Evolutionary conservation across 768 basidiomycete species (phyloP).

Genomic region (Serendipita sp.): DNA sequence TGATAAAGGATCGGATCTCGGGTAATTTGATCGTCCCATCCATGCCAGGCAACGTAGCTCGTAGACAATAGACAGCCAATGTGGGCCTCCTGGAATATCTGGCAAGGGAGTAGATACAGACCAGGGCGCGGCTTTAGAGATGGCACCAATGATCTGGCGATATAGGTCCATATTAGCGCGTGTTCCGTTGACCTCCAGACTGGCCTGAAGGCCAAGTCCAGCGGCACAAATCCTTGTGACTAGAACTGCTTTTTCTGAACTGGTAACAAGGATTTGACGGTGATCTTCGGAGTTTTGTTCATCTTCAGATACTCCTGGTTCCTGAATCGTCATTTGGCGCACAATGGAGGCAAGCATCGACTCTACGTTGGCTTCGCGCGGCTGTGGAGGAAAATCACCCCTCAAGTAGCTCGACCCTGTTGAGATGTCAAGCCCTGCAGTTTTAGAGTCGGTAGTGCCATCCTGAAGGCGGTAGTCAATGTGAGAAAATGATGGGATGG

Average conservation of each 20-base stretch:
- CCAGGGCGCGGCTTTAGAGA: conserved; percentile 19
- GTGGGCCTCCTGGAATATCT: conserved; percentile 39
- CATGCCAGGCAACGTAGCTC: conserved; percentile 48
- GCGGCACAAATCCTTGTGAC: not conserved
- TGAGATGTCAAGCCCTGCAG: not conserved
- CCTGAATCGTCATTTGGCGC: no score
- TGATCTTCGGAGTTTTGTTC: no score
- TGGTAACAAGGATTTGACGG: no score
- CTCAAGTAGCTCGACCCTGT: not conserved
- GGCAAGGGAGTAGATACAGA: conserved; percentile 24
- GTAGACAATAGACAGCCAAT: conserved; percentile 47
- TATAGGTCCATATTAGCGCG: conserved; percentile 44
- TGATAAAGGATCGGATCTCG: conserved; percentile 20
- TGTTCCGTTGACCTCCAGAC: conserved; percentile 49
- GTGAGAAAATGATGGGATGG: not conserved
- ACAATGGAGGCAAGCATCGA: no score
- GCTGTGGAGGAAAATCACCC: no score
- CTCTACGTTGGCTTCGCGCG: no score
- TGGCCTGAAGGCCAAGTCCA: conserved; percentile 46
- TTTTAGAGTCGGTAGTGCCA: not conserved
- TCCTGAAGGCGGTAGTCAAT: not conserved
- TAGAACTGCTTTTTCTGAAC: not conserved
- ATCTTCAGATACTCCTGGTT: no score
- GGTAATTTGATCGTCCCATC: not conserved
- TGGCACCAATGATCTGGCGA: not conserved